Percentiles rank a stretch among this genome's conserved stretches.
Conservation (phyloP, 2,329 filamentous ascomycete genomes). For the Emmonsiellopsis sp. region DNA sequence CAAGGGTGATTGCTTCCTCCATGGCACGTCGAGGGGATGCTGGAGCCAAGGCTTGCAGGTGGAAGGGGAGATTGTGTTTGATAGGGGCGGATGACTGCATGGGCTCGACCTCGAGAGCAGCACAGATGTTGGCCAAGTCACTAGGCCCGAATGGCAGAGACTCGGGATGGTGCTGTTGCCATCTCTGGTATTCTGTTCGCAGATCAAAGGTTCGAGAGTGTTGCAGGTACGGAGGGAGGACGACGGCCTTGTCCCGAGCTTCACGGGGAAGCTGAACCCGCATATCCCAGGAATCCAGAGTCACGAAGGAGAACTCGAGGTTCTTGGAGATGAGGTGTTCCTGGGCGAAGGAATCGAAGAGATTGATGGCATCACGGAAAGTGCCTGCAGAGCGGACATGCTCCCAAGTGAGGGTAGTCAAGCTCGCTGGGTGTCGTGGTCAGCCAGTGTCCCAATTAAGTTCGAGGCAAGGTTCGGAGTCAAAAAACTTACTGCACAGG, state of each 20-base stretch:
- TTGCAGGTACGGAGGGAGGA: slow-evolving; percentile 91
- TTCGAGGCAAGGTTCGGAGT: slow-evolving; percentile 10
- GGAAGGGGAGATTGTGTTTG: slow-evolving; percentile 97
- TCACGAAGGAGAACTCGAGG: slow-evolving; percentile 96
- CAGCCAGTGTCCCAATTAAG: background rate
- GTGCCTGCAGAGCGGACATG: slow-evolving; percentile 95
- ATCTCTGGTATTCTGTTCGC: slow-evolving; percentile 93
- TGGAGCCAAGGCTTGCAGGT: slow-evolving; percentile 89
- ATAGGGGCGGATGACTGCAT: slow-evolving; percentile 96
- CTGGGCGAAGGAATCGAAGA: slow-evolving; percentile 86
- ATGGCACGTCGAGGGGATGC: slow-evolving; percentile 92
- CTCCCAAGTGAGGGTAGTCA: slow-evolving; percentile 98
- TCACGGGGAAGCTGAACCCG: slow-evolving; percentile 95
- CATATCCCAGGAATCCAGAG: slow-evolving; percentile 95
- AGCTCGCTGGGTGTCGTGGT: slow-evolving; percentile 56
- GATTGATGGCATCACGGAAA: slow-evolving; percentile 92
- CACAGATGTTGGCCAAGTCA: slow-evolving; percentile 94
- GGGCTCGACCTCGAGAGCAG: slow-evolving; percentile 93
- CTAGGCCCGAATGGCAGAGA: slow-evolving; percentile 93
- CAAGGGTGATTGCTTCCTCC: slow-evolving; percentile 92
- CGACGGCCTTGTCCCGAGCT: slow-evolving; percentile 95
- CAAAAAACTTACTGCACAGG: slow-evolving; percentile 77
- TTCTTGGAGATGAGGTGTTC: slow-evolving; percentile 87
- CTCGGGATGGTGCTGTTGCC: slow-evolving; percentile 97
- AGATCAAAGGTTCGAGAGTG: slow-evolving; percentile 96